Percentiles rank a stretch among this genome's conserved stretches.
Conservation (phyloP, 2,329 filamentous ascomycete genomes). For the Boeremia exigua region DNA sequence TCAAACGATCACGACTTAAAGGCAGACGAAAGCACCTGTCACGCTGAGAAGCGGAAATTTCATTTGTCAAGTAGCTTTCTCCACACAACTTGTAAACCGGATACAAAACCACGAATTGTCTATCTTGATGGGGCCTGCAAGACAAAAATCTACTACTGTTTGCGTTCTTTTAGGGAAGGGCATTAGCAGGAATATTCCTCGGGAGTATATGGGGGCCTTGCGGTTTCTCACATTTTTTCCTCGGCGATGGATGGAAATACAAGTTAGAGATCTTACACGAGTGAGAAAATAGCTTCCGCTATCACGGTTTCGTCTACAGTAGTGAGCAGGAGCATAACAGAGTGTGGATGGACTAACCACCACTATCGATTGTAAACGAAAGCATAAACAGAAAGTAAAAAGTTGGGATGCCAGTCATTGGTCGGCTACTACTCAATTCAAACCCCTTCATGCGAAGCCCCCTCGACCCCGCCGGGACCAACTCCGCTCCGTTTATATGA, state of each 20-base stretch:
- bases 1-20: slow-evolving; percentile 60
- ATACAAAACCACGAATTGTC: background rate
- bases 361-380: background rate
- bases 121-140: background rate
- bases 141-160: no score
- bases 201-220: no score
- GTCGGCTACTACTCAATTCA: background rate
- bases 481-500: slow-evolving; percentile 19
- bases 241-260: no score
- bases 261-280: no score
- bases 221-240: no score
- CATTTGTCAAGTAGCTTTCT: background rate
- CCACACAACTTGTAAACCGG: background rate
- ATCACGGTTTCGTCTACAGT: no score
- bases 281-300: no score
- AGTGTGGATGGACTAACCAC: background rate
- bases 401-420: background rate
- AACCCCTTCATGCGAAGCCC: slow-evolving; percentile 4
- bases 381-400: background rate
- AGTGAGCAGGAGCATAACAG: slow-evolving; percentile 1
- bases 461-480: slow-evolving; percentile 17
- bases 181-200: no score
- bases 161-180: no score
- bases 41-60: slow-evolving; percentile 53
- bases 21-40: slow-evolving; percentile 45